phyloP scores from a whole-genome alignment of 202 grass and related monocot genomes.

The Brachypodium distachyon region DNA sequence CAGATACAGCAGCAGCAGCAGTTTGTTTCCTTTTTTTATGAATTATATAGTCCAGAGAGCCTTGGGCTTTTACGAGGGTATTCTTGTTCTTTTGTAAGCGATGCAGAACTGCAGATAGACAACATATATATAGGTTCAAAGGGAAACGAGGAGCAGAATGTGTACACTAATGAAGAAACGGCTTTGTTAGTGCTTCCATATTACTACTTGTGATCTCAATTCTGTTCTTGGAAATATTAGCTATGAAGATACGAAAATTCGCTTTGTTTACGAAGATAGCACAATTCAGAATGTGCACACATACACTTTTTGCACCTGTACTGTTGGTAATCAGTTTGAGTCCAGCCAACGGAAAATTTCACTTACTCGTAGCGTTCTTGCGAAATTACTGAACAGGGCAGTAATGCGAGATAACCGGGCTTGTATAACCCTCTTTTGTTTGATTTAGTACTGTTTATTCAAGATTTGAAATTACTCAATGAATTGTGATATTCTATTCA shows the following conservation, averaged over 20 bases:
- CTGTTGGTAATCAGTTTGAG: too few relatives aligned
- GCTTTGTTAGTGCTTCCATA: not conserved
- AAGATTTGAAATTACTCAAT: too few relatives aligned
- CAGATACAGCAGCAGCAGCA: not conserved
- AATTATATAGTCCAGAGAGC: not conserved
- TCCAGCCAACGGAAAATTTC: too few relatives aligned
- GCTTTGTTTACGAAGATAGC: too few relatives aligned
- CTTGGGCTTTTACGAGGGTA: not conserved
- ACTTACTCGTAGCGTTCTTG: too few relatives aligned
- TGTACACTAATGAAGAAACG: constrained; percentile 19
- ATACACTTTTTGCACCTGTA: not conserved
- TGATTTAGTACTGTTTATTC: too few relatives aligned
- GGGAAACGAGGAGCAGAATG: not conserved
- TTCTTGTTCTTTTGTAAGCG: constrained; percentile 23
- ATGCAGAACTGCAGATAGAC: constrained; percentile 22
- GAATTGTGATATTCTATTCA: too few relatives aligned
- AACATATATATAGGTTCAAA: constrained; percentile 10
- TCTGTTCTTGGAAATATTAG: not conserved
- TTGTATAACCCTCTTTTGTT: too few relatives aligned
- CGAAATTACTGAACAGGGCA: too few relatives aligned
- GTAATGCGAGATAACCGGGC: too few relatives aligned
- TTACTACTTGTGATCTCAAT: not conserved
- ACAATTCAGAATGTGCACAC: not conserved
- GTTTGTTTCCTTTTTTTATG: constrained; percentile 10
- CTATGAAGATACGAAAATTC: too few relatives aligned